A percentile compares a stretch with the other conserved stretches of the same genome.
These are phyloP conservation scores for Pichia nanzhaoensis DNA, from an alignment of 805 yeast genomes.

Conservation along the genomic window DNA sequence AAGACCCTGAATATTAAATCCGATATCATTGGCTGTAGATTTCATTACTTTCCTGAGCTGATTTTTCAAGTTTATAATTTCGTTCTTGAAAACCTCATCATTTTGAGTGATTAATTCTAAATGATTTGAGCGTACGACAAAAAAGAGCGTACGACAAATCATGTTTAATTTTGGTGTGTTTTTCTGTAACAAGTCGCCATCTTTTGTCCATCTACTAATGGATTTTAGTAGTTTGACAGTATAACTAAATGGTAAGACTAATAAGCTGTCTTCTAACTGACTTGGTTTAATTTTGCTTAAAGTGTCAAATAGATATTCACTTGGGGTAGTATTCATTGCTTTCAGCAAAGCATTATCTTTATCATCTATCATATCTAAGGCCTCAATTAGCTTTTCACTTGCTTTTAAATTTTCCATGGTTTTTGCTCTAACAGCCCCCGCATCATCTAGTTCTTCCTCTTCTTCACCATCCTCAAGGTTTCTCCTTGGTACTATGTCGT, in stretches of 20 bases:
- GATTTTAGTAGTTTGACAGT: slow-evolving; percentile 64
- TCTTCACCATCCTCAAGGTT: slow-evolving; percentile 30
- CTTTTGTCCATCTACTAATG: slow-evolving; percentile 65
- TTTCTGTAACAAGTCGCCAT: slow-evolving; percentile 35
- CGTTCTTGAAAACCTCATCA: slow-evolving; percentile 56
- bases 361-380: slow-evolving; percentile 71
- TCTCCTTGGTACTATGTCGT: slow-evolving; percentile 32
- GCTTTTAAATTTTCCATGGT: slow-evolving; percentile 89
- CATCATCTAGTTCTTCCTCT: slow-evolving; percentile 43
- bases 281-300: slow-evolving; percentile 67
- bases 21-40: slow-evolving; percentile 52
- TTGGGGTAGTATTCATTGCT: slow-evolving; percentile 67
- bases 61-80: slow-evolving; percentile 54
- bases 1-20: slow-evolving; percentile 81
- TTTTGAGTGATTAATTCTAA: slow-evolving; percentile 70
- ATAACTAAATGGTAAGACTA: slow-evolving; percentile 86
- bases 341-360: slow-evolving; percentile 71
- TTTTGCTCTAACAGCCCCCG: slow-evolving; percentile 65
- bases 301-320: slow-evolving; percentile 69
- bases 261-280: slow-evolving; percentile 86
- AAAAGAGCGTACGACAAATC: slow-evolving; percentile 70
- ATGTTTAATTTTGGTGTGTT: slow-evolving; percentile 46
- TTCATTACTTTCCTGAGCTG: slow-evolving; percentile 54
- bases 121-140: slow-evolving; percentile 66
- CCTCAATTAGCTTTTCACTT: slow-evolving; percentile 89